Evolutionary conservation across 2,329 filamentous ascomycete genomes (phyloP).

Genomic region (Ramularia collo-cygni): DNA sequence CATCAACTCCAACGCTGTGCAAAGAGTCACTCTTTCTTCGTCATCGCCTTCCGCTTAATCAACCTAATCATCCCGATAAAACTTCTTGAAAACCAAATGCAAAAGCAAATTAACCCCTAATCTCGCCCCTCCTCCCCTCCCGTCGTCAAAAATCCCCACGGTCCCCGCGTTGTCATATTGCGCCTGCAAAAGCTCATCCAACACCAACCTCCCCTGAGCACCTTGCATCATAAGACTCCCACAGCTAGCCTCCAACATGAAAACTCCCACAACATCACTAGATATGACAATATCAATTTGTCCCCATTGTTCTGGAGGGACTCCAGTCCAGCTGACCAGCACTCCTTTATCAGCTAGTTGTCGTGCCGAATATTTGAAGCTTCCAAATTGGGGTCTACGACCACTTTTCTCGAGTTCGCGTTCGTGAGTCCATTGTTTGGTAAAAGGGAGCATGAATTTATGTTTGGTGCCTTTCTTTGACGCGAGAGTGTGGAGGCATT

Average conservation of each 20-base stretch:
- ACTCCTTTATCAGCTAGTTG: slow-evolving; percentile 89
- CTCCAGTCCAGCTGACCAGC: slow-evolving; percentile 82
- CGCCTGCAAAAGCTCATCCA: slow-evolving; percentile 90
- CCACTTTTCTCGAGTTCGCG: slow-evolving; percentile 87
- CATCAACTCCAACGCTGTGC: too few relatives aligned
- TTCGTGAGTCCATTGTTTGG: slow-evolving; percentile 98
- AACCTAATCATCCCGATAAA: slow-evolving; percentile 54
- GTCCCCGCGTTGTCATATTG: slow-evolving; percentile 97
- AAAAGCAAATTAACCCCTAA: slow-evolving; percentile 95
- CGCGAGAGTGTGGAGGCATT: slow-evolving; percentile 93
- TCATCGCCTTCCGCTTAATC: background rate
- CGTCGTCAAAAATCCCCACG: slow-evolving; percentile 80
- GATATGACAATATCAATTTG: slow-evolving; percentile 84
- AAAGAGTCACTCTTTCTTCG: too few relatives aligned
- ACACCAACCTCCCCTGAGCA: slow-evolving; percentile 76
- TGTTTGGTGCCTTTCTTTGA: slow-evolving; percentile 83
- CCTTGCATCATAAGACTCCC: slow-evolving; percentile 95
- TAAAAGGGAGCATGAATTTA: slow-evolving; percentile 89
- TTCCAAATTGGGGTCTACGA: slow-evolving; percentile 93
- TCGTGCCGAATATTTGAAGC: slow-evolving; percentile 92
- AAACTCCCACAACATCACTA: slow-evolving; percentile 88
- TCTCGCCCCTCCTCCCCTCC: slow-evolving; percentile 49
- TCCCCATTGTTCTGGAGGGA: slow-evolving; percentile 76
- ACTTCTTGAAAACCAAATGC: slow-evolving; percentile 98
- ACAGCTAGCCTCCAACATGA: slow-evolving; percentile 82